These are phyloP conservation scores for Petasospora fabianii DNA, from an alignment of 1,139 yeast genomes.

Conservation along the genomic window DNA sequence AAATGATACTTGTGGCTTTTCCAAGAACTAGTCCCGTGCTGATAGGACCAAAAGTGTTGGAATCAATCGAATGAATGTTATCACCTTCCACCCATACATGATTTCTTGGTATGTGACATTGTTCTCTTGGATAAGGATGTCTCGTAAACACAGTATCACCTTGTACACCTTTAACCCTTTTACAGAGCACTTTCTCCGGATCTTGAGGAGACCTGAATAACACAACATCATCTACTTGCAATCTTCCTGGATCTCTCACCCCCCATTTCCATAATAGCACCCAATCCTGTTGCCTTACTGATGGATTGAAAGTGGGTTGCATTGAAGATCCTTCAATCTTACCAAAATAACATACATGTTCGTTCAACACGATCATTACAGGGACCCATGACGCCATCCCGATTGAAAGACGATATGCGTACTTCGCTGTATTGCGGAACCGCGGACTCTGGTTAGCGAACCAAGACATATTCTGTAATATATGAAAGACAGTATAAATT, in stretches of 20 bases:
- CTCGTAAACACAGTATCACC: constrained; percentile 66
- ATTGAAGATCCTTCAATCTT: constrained; percentile 81
- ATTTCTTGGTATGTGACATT: constrained; percentile 64
- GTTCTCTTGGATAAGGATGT: constrained; percentile 60
- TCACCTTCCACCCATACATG: constrained; percentile 97
- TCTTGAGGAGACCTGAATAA: constrained; percentile 75
- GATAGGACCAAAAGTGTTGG: constrained; percentile 82
- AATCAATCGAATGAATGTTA: constrained; percentile 79
- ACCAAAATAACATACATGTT: constrained; percentile 71
- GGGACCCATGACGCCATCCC: constrained; percentile 65
- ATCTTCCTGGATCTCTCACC: constrained; percentile 42
- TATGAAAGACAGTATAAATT: too few relatives aligned
- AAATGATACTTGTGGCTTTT: constrained; percentile 58
- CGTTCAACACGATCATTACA: constrained; percentile 63
- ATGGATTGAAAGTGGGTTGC: constrained; percentile 88
- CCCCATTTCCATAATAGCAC: constrained; percentile 69
- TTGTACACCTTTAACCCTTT: constrained; percentile 70
- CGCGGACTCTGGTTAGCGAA: constrained; percentile 8
- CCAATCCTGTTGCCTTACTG: constrained; percentile 51
- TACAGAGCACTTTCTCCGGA: constrained; percentile 70
- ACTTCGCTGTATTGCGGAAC: constrained; percentile 10
- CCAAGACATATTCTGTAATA: constrained; percentile 4
- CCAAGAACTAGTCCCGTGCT: constrained; percentile 77
- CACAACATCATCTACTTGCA: constrained; percentile 67
- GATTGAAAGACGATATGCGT: constrained; percentile 21